These are phyloP conservation scores for Ceratopteris richardii DNA, from an alignment of 75 land plant genomes.

Conservation along the genomic window DNA sequence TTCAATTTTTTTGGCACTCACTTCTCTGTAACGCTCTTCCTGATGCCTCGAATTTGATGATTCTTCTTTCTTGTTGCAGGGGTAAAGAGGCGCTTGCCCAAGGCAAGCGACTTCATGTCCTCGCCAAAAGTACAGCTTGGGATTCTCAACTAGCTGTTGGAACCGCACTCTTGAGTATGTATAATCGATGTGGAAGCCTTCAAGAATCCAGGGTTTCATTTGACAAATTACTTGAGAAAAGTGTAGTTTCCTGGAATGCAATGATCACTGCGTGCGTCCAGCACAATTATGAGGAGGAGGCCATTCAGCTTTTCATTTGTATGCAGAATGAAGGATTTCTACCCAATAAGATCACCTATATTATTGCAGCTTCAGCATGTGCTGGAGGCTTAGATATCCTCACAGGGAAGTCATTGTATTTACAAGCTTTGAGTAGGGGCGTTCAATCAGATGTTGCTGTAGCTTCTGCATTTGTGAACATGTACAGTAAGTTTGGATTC, in stretches of 20 bases:
- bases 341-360: slow-evolving; percentile 18
- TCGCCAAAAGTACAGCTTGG: no score
- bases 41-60: no score
- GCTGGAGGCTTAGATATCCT: no score
- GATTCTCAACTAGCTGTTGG: not conserved
- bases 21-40: no score
- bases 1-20: no score
- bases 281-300: slow-evolving; percentile 12
- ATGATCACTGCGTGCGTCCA: slow-evolving; percentile 9
- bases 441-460: not conserved
- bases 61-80: no score
- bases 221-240: not conserved
- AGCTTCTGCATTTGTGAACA: slow-evolving; percentile 3
- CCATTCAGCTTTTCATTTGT: slow-evolving; percentile 16
- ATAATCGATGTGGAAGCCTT: not conserved
- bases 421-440: not conserved
- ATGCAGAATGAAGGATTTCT: slow-evolving; percentile 10
- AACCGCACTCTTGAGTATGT: not conserved
- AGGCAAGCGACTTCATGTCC: no score
- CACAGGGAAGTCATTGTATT: not conserved
- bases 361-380: not conserved
- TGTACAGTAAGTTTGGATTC: slow-evolving; percentile 22
- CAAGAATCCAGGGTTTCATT: not conserved
- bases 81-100: no score
- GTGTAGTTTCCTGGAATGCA: slow-evolving; percentile 4